Evolutionary conservation across 768 basidiomycete species (phyloP).

Genomic region (Hypholoma sublateritium): DNA sequence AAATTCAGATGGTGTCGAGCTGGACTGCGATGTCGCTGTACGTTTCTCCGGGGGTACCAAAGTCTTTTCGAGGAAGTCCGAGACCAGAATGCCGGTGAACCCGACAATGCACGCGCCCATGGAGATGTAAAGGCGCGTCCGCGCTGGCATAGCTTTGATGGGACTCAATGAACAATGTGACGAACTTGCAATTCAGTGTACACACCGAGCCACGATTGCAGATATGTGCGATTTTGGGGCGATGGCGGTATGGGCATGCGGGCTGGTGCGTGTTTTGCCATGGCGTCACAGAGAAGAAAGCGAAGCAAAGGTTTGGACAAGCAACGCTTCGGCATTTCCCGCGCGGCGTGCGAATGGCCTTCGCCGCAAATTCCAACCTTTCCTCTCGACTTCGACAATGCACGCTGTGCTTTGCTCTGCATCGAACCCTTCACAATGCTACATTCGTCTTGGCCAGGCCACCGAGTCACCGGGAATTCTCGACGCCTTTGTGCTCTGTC

Average conservation of each 20-base stretch:
- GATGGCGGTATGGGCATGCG: neutral
- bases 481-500: no score
- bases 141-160: slow-evolving; percentile 48
- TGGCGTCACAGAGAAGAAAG: no score
- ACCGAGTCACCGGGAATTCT: no score
- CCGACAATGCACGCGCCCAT: slow-evolving; percentile 48
- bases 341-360: no score
- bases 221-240: slow-evolving; percentile 27
- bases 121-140: slow-evolving; percentile 52
- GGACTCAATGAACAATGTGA: slow-evolving; percentile 3
- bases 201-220: slow-evolving; percentile 40
- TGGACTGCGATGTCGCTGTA: neutral
- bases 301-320: no score
- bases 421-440: no score
- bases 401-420: no score
- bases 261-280: neutral
- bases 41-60: slow-evolving; percentile 23
- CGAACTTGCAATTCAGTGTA: neutral
- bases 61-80: slow-evolving; percentile 51
- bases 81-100: slow-evolving; percentile 43
- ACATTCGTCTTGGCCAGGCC: no score
- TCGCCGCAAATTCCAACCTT: no score
- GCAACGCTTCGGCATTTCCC: no score
- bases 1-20: slow-evolving; percentile 1
- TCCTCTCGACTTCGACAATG: no score